phyloP scores from a whole-genome alignment of 2,329 filamentous ascomycete species.

The Phyllosticta ampelicida region DNA sequence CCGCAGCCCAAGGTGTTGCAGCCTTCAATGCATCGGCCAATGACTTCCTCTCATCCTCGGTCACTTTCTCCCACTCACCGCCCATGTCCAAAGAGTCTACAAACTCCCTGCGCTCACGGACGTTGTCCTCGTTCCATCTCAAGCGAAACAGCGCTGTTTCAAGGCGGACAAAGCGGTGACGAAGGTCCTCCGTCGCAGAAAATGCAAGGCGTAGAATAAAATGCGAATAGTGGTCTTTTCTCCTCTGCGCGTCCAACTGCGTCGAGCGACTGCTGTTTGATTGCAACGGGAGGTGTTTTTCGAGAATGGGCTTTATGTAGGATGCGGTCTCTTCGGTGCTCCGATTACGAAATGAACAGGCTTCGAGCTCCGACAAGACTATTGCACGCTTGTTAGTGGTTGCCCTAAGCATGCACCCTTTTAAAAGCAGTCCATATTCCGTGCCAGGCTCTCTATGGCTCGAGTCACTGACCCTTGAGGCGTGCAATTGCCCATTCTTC shows the following conservation, averaged over 20 bases:
- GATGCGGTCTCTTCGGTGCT: conserved; percentile 66
- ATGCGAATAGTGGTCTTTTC: conserved; percentile 95
- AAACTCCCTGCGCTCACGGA: conserved; percentile 62
- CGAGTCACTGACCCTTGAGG: conserved; percentile 52
- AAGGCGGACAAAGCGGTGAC: conserved; percentile 72
- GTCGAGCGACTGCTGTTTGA: conserved; percentile 56
- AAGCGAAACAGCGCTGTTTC: conserved; percentile 85
- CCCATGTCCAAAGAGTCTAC: conserved; percentile 60
- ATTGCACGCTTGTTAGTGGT: conserved; percentile 1
- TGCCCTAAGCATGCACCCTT: neutral
- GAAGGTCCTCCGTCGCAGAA: conserved; percentile 78
- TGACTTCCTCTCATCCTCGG: conserved; percentile 66
- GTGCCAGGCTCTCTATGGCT: neutral
- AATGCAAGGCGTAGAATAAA: conserved; percentile 95
- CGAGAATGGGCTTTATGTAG: conserved; percentile 76
- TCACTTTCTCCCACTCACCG: conserved; percentile 67
- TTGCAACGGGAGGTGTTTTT: conserved; percentile 75
- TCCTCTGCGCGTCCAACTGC: conserved; percentile 59
- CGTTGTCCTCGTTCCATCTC: conserved; percentile 67
- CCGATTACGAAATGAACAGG: conserved; percentile 90
- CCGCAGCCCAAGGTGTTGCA: neutral
- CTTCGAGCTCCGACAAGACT: conserved; percentile 83
- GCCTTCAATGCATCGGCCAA: conserved; percentile 48
- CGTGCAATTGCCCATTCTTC: conserved; percentile 98
- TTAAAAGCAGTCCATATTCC: neutral